phyloP scores from a whole-genome alignment of 2,329 filamentous ascomycete species.

The Colletotrichum phormii region DNA sequence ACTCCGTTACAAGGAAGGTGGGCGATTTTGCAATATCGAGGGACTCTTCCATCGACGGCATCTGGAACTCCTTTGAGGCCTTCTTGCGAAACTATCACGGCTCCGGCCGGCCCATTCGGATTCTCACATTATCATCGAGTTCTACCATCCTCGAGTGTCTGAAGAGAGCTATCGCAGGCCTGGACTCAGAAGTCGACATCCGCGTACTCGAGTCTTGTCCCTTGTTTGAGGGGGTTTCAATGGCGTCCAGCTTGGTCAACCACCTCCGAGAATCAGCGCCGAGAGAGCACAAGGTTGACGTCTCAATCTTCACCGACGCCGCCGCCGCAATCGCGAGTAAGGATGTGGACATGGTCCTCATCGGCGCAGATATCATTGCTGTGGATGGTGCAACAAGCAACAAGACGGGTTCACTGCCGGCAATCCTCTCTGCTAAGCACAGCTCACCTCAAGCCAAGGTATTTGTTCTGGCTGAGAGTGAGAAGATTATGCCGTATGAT shows the following conservation, averaged over 20 bases:
- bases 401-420: conserved; percentile 73
- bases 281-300: conserved; percentile 42
- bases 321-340: conserved; percentile 64
- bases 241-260: conserved; percentile 58
- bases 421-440: conserved; percentile 65
- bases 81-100: conserved; percentile 45
- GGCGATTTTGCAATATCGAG: conserved; percentile 38
- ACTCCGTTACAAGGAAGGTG: conserved; percentile 32
- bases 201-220: conserved; percentile 75
- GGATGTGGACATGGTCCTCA: conserved; percentile 67
- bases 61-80: conserved; percentile 49
- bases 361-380: conserved; percentile 74
- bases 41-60: conserved; percentile 43
- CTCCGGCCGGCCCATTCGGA: conserved; percentile 49
- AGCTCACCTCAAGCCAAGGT: conserved; percentile 59
- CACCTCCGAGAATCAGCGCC: conserved; percentile 40
- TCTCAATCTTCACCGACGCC: conserved; percentile 71
- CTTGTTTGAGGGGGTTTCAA: conserved; percentile 71
- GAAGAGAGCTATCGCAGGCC: conserved; percentile 50
- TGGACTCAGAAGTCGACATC: conserved; percentile 60
- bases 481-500: conserved; percentile 66
- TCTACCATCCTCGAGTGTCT: conserved; percentile 68
- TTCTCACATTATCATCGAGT: conserved; percentile 72
- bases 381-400: conserved; percentile 70
- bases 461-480: conserved; percentile 68